phyloP scores from a whole-genome alignment of 257 asterid genomes.

The Jacaranda mimosifolia region DNA sequence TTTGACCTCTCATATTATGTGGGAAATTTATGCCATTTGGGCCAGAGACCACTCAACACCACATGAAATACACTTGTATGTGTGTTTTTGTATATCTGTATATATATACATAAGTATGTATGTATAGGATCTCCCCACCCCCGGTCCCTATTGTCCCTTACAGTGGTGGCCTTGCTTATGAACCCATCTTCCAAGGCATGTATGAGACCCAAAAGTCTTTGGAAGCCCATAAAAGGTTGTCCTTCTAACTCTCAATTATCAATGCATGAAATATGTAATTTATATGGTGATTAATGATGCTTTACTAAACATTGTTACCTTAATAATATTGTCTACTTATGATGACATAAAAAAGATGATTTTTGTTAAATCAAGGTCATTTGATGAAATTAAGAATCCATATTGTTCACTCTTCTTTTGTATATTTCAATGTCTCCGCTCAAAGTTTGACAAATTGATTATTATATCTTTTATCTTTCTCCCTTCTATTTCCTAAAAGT shows the following conservation, averaged over 20 bases:
- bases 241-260: background rate
- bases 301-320: conserved; percentile 8
- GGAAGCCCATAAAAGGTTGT: background rate
- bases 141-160: background rate
- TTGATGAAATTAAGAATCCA: conserved; percentile 18
- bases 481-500: no score
- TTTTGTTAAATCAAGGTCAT: background rate
- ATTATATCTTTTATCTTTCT: no score
- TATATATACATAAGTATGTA: no score
- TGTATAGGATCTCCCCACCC: no score
- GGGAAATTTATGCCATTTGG: no score
- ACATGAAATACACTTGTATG: no score
- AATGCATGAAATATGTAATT: background rate
- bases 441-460: no score
- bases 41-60: no score
- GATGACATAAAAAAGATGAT: conserved; percentile 20
- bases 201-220: background rate
- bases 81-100: no score
- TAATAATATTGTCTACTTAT: conserved; percentile 32
- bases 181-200: no score
- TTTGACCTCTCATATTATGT: no score
- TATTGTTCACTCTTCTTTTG: background rate
- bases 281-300: background rate
- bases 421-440: no score
- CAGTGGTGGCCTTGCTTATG: background rate